These are phyloP conservation scores for Tetrahymena malaccensis DNA, from an alignment of 73 alveolate genomes.

Conservation along the genomic window DNA sequence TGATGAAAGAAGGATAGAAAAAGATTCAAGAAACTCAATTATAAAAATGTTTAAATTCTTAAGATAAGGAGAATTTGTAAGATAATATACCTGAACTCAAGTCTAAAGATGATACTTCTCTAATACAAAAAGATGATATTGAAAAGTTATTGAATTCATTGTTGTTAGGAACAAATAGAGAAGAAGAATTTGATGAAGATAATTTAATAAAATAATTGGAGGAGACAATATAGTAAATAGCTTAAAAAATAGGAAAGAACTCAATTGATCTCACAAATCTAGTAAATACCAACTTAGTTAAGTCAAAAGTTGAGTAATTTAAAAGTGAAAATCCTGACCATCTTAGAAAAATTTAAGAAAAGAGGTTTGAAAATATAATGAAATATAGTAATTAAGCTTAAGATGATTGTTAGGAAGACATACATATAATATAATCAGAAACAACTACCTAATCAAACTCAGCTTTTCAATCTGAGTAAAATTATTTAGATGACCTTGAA, in stretches of 20 bases:
- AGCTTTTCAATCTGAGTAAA: neutral
- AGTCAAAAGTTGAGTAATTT: neutral
- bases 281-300: neutral
- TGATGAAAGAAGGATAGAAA: neutral
- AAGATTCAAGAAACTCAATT: neutral
- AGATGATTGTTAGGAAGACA: neutral
- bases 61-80: neutral
- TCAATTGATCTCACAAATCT: neutral
- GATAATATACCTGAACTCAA: neutral
- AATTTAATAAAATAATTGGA: neutral
- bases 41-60: neutral
- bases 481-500: neutral
- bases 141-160: neutral
- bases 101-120: neutral
- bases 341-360: neutral
- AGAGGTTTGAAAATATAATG: neutral
- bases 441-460: neutral
- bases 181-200: neutral
- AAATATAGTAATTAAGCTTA: neutral
- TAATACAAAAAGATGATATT: neutral
- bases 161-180: neutral
- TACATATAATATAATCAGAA: neutral
- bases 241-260: neutral
- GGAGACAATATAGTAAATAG: neutral
- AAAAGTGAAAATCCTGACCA: neutral